Evolutionary conservation across 2,329 filamentous ascomycete species (phyloP).

Genomic region (Talaromyces sp.): DNA sequence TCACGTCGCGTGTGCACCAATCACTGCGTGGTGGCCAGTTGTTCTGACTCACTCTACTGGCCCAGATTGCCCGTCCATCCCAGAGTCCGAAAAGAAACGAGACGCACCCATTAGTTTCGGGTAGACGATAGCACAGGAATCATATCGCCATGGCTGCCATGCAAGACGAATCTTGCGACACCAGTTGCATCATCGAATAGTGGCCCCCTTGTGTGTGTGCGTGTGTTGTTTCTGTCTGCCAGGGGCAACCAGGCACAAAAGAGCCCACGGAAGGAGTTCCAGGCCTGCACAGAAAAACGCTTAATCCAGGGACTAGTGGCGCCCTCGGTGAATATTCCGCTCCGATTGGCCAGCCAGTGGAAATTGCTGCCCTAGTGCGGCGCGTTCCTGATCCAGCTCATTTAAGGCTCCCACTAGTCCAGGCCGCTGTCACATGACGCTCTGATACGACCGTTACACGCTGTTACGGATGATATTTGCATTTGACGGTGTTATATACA

Average conservation of each 20-base stretch:
- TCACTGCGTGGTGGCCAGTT: neutral
- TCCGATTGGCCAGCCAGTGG: neutral
- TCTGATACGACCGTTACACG: neutral
- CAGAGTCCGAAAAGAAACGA: neutral
- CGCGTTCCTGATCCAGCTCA: conserved; percentile 2
- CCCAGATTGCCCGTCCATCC: neutral
- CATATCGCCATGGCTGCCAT: neutral
- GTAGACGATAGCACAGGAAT: neutral
- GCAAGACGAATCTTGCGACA: neutral
- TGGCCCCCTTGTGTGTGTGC: neutral
- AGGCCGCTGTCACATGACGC: neutral
- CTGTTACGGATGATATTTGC: neutral
- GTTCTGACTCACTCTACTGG: conserved; percentile 5
- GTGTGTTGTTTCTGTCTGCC: neutral
- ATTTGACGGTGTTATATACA: neutral
- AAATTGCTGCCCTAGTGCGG: conserved; percentile 12
- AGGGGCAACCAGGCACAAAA: neutral
- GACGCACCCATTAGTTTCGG: conserved; percentile 6
- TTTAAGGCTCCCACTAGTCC: neutral
- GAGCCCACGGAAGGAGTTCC: neutral
- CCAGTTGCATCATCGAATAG: conserved; percentile 7
- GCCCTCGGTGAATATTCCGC: neutral
- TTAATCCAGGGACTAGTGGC: neutral
- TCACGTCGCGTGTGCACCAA: neutral
- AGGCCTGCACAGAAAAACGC: neutral